Conservation (phyloP, 345 rosid genomes). For the Conringia planisiliqua region DNA sequence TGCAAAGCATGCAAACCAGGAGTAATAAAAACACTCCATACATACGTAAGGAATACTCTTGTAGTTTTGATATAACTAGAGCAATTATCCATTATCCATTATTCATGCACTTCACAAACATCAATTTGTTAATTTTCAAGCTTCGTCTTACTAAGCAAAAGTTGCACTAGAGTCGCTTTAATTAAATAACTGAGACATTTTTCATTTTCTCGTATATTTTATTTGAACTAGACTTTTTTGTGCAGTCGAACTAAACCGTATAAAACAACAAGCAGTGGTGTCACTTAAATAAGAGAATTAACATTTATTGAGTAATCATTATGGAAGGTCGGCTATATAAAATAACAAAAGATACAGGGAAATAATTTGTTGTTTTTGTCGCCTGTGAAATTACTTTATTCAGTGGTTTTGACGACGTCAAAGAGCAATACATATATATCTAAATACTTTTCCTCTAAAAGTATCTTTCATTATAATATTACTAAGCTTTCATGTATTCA, state of each 20-base stretch:
- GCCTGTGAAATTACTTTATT: conserved; percentile 15
- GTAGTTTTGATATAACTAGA: neutral
- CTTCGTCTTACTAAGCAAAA: neutral
- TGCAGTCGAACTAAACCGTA: neutral
- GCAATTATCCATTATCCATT: neutral
- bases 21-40: neutral
- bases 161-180: neutral
- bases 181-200: neutral
- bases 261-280: conserved; percentile 19
- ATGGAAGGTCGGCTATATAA: conserved; percentile 34
- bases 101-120: neutral
- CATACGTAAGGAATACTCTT: neutral
- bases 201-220: neutral
- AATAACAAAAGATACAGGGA: conserved; percentile 5
- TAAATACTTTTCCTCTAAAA: neutral
- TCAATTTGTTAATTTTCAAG: neutral
- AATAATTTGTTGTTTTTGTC: conserved; percentile 3
- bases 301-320: conserved; percentile 22
- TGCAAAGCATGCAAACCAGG: neutral
- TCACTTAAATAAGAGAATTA: conserved; percentile 19
- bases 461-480: neutral
- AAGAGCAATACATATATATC: conserved; percentile 16
- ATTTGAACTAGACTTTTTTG: neutral
- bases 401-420: conserved; percentile 33
- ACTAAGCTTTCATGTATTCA: conserved; percentile 4